Conservation (phyloP, 2,329 filamentous ascomycete species). For the Ambrosiella xylebori region DNA sequence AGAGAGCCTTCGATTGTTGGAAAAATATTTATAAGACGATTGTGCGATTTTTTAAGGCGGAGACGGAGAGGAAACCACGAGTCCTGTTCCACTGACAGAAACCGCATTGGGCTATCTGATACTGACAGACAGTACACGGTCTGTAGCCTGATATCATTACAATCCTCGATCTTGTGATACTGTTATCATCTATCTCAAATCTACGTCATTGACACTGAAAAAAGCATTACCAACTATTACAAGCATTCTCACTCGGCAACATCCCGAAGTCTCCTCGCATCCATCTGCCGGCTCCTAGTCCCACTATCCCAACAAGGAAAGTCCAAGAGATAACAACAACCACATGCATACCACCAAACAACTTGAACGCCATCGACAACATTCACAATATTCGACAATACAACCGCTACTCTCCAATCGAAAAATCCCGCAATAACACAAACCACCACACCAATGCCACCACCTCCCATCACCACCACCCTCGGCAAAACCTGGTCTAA, state of each 20-base stretch:
- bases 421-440: not conserved
- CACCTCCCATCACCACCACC: not conserved
- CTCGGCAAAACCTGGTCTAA: slow-evolving; percentile 7
- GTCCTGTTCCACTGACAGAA: too few relatives aligned
- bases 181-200: not conserved
- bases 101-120: too few relatives aligned
- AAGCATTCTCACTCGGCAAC: not conserved
- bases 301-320: not conserved
- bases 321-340: not conserved
- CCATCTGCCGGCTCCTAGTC: not conserved
- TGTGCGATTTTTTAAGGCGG: too few relatives aligned
- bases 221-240: too few relatives aligned
- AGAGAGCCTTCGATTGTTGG: too few relatives aligned
- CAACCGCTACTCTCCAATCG: not conserved
- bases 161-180: too few relatives aligned
- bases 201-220: too few relatives aligned
- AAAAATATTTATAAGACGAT: too few relatives aligned
- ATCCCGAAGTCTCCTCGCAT: not conserved
- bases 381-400: not conserved
- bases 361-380: not conserved
- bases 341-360: not conserved
- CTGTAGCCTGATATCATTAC: too few relatives aligned
- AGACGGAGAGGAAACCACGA: too few relatives aligned
- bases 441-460: slow-evolving; percentile 3
- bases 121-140: too few relatives aligned